These are phyloP conservation scores for Comarum palustre DNA, from an alignment of 306 rosid genomes.

Conservation along the genomic window DNA sequence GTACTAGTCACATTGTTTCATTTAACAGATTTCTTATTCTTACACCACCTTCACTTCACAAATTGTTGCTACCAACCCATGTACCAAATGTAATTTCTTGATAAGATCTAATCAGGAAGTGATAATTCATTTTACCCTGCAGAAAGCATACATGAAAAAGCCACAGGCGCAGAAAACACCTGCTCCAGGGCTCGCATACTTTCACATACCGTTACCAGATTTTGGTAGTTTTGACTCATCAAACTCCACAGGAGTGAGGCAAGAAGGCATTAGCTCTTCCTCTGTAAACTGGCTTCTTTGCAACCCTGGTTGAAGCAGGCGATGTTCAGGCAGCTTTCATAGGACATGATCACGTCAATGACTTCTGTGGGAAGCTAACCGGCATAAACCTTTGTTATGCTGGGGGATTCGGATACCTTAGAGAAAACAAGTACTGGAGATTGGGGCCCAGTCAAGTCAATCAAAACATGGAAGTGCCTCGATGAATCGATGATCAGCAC, in stretches of 20 bases:
- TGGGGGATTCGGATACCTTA: slow-evolving; percentile 88
- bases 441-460: slow-evolving; percentile 79
- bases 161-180: slow-evolving; percentile 60
- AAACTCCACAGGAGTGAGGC: slow-evolving; percentile 66
- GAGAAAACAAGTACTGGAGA: slow-evolving; percentile 48
- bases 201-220: slow-evolving; percentile 92
- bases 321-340: slow-evolving; percentile 87
- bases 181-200: slow-evolving; percentile 82
- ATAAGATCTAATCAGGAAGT: not conserved
- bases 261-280: slow-evolving; percentile 76
- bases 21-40: not conserved
- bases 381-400: slow-evolving; percentile 74
- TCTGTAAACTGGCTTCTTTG: slow-evolving; percentile 86
- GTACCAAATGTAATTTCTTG: not conserved
- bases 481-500: slow-evolving; percentile 43
- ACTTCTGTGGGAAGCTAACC: slow-evolving; percentile 72
- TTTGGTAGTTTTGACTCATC: slow-evolving; percentile 61
- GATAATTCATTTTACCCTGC: slow-evolving; percentile 21
- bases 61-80: not conserved
- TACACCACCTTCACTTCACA: not conserved
- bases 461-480: slow-evolving; percentile 87
- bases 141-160: slow-evolving; percentile 57
- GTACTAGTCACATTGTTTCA: slow-evolving; percentile 34
- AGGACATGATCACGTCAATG: slow-evolving; percentile 91
- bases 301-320: slow-evolving; percentile 74